A percentile compares a stretch with the other conserved stretches of the same genome.
These are phyloP conservation scores for Acer saccharum DNA, from an alignment of 345 rosid species.

Conservation along the genomic window DNA sequence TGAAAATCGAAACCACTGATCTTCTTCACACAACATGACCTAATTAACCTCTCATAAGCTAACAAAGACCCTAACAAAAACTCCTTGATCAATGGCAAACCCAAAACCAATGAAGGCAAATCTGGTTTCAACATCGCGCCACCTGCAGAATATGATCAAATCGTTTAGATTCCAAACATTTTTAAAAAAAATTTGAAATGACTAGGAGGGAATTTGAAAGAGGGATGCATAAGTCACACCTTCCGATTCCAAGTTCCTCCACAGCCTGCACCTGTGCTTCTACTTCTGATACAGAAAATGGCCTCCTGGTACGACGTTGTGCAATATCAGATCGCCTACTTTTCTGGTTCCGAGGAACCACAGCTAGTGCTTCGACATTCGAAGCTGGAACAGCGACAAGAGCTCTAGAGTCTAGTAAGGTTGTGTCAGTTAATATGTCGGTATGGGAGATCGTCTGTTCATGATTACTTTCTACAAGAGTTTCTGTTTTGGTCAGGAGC, in stretches of 20 bases:
- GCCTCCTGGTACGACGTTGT: slow-evolving; percentile 96
- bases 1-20: slow-evolving; percentile 50
- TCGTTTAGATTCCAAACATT: slow-evolving; percentile 12
- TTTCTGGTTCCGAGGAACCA: slow-evolving; percentile 71
- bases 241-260: slow-evolving; percentile 93
- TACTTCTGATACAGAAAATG: slow-evolving; percentile 94
- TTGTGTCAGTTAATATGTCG: slow-evolving; percentile 50
- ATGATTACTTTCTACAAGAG: slow-evolving; percentile 43
- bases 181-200: not conserved
- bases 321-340: slow-evolving; percentile 67
- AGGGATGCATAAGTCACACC: slow-evolving; percentile 44
- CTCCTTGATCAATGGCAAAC: slow-evolving; percentile 59
- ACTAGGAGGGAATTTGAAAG: not conserved
- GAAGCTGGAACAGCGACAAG: slow-evolving; percentile 60
- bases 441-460: slow-evolving; percentile 42
- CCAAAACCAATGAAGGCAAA: slow-evolving; percentile 63
- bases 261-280: slow-evolving; percentile 92
- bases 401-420: slow-evolving; percentile 62
- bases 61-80: slow-evolving; percentile 50
- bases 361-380: slow-evolving; percentile 57
- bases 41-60: slow-evolving; percentile 51
- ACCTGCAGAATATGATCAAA: slow-evolving; percentile 47
- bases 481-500: slow-evolving; percentile 28
- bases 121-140: slow-evolving; percentile 86
- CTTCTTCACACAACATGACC: slow-evolving; percentile 59